phyloP scores from a whole-genome alignment of 2,329 filamentous ascomycete genomes.

The Fusarium metavorans region DNA sequence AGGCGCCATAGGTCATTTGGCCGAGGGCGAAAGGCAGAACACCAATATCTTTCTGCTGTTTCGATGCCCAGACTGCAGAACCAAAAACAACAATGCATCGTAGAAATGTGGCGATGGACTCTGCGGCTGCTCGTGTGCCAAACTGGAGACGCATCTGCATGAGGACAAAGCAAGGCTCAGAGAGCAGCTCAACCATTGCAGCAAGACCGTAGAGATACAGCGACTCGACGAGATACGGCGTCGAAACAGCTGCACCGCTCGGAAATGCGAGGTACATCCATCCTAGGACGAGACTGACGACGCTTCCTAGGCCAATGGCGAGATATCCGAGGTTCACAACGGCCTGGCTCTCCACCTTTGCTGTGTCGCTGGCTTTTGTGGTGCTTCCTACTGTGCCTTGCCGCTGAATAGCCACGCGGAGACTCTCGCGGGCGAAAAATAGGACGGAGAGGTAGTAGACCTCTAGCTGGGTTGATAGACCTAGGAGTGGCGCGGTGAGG shows the following conservation, averaged over 20 bases:
- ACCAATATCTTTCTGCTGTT: slow-evolving; percentile 67
- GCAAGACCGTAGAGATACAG: slow-evolving; percentile 68
- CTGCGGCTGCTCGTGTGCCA: slow-evolving; percentile 82
- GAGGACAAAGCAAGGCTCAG: slow-evolving; percentile 90
- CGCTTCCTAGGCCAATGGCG: slow-evolving; percentile 75
- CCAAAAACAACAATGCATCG: slow-evolving; percentile 82
- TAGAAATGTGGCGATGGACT: slow-evolving; percentile 82
- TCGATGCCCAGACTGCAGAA: slow-evolving; percentile 73
- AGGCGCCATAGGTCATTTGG: slow-evolving; percentile 80
- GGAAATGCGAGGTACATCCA: slow-evolving; percentile 73
- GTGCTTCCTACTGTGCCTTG: slow-evolving; percentile 56
- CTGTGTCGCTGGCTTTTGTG: slow-evolving; percentile 13
- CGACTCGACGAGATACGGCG: slow-evolving; percentile 71
- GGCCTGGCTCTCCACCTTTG: slow-evolving; percentile 69
- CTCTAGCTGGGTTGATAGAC: slow-evolving; percentile 89
- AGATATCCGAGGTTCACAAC: slow-evolving; percentile 92
- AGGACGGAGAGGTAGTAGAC: slow-evolving; percentile 93
- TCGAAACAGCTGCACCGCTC: slow-evolving; percentile 60
- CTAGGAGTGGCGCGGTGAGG: slow-evolving; percentile 85
- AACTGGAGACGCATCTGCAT: slow-evolving; percentile 86
- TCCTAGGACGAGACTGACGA: slow-evolving; percentile 74
- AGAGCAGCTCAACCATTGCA: slow-evolving; percentile 78
- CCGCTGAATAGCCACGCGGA: slow-evolving; percentile 91
- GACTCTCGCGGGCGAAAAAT: slow-evolving; percentile 91
- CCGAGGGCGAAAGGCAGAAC: slow-evolving; percentile 91